A percentile compares a stretch with the other conserved stretches of the same genome.
Evolutionary conservation across 2,329 filamentous ascomycete species (phyloP).

Genomic region (Aaosphaeria pasadenensis): DNA sequence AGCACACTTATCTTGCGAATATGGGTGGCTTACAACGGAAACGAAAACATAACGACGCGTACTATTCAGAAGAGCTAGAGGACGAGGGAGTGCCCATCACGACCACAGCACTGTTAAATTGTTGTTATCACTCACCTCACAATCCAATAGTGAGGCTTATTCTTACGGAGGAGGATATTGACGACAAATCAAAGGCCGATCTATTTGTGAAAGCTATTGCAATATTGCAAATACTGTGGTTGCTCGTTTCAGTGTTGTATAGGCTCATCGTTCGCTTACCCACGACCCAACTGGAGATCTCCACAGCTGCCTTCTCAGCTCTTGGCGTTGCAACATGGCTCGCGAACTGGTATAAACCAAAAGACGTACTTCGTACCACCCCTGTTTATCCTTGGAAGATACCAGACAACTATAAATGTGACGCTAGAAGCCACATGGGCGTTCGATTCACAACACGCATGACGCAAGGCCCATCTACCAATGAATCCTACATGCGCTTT

Average conservation of each 20-base stretch:
- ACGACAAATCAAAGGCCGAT: slow-evolving; percentile 1
- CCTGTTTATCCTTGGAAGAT: no score
- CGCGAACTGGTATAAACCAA: not conserved
- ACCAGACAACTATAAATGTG: not conserved
- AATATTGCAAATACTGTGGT: not conserved
- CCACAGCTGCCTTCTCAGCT: not conserved
- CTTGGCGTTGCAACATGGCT: not conserved
- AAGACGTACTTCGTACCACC: not conserved
- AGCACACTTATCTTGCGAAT: slow-evolving; percentile 1
- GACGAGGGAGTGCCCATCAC: no score
- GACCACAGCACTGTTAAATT: no score
- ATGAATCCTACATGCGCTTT: not conserved
- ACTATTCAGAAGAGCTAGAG: no score
- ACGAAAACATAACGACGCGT: no score
- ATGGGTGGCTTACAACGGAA: not conserved
- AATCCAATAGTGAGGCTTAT: not conserved
- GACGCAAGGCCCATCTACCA: not conserved
- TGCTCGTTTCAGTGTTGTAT: not conserved
- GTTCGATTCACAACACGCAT: not conserved
- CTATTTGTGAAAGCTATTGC: not conserved
- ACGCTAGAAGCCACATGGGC: not conserved
- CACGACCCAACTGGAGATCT: slow-evolving; percentile 1
- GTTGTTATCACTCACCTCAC: not conserved
- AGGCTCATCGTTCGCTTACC: not conserved
- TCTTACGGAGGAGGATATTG: not conserved